Evolutionary conservation across 208 protist genomes (phyloP), one percentile per base, ranked within the genome.

Genomic region (Histomonas meleagridis): DNA sequence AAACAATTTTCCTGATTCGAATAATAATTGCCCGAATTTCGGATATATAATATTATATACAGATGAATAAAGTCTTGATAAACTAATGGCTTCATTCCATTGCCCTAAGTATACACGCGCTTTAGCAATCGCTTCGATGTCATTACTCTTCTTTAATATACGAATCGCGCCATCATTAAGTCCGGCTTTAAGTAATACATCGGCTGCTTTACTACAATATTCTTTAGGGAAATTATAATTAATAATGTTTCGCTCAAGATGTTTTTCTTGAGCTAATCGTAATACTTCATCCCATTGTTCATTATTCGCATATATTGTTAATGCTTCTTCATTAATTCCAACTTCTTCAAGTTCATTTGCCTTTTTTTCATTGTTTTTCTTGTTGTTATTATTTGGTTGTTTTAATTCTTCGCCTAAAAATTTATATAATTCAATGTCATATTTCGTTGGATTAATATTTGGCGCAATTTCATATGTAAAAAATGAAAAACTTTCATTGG

Each of bases 31-130:
- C 1, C 76, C 76, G 38, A 86, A 86, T 86, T n/a, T 86, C 7
- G 76, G 76, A 86, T 86, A 86, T 2, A 86, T 48, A 16, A 86
- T 86, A 49, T 86, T 86, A 28, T 86, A 86, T 38, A 86, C 76
- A 12, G 46, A 38, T 7, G 46, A 14, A 16, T 86, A 86, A 38
- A 86, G 28, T 26, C 76, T 32, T 16, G 46, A 57, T n/a, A 86
- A 55, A 57, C 46, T 57, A 38, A 86, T 86, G 26, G 76, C 76
- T 86, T 86, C 76, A 32, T 28, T 14, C 76, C 76, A 86, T 49
- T 86, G 76, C 10, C 76, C 76, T 18, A 86, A 28, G 38, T 55
- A 86, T 21, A 86, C 40, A 38, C 35, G 18, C 0, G 76, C 76
- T n/a, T 43, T 51, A 55, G 76, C 76, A 51, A 86, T 18, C 0